Conservation (phyloP, 2,329 filamentous ascomycete species). For the Talaromyces atroroseus region DNA sequence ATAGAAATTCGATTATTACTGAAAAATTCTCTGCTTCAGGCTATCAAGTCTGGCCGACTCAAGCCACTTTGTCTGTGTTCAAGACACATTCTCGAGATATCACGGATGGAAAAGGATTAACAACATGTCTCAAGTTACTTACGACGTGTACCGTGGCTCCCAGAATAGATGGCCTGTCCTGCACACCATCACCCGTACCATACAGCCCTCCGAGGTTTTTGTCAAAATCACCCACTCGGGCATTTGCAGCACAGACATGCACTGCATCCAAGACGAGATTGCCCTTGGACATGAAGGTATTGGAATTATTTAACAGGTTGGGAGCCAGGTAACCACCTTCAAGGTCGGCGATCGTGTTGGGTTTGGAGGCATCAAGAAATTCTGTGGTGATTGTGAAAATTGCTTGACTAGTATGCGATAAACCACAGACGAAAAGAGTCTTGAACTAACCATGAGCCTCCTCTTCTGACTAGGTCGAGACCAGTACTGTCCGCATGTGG, state of each 20-base stretch:
- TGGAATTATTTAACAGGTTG: slow-evolving; percentile 46
- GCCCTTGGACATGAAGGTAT: slow-evolving; percentile 52
- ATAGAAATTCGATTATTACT: not conserved
- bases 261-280: slow-evolving; percentile 20
- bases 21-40: not conserved
- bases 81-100: not conserved
- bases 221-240: slow-evolving; percentile 17
- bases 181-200: slow-evolving; percentile 13
- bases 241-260: slow-evolving; percentile 25
- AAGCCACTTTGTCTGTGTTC: too few relatives aligned
- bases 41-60: not conserved
- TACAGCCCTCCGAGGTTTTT: not conserved
- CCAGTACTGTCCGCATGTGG: not conserved
- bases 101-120: not conserved
- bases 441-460: not conserved
- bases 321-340: slow-evolving; percentile 41
- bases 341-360: slow-evolving; percentile 41
- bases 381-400: slow-evolving; percentile 32
- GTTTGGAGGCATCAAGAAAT: slow-evolving; percentile 31
- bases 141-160: slow-evolving; percentile 24
- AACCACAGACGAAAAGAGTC: not conserved
- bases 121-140: not conserved
- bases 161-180: slow-evolving; percentile 19
- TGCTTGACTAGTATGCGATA: slow-evolving; percentile 24
- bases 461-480: not conserved